Evolutionary conservation across 108 stramenopile species (phyloP).

Genomic region (Asterionellopsis glacialis): DNA sequence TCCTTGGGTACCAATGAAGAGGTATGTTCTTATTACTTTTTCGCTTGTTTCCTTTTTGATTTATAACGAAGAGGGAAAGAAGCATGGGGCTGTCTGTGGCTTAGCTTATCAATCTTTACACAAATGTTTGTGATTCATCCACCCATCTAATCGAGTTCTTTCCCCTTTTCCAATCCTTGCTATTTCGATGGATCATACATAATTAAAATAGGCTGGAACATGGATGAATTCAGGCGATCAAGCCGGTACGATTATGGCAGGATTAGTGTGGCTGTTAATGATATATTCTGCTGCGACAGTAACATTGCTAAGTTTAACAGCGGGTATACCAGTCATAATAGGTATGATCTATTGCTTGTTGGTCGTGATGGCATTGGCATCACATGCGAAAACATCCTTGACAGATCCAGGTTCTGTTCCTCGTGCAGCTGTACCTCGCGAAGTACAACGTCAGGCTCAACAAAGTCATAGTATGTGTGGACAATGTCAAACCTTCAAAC

Average conservation of each 20-base stretch:
- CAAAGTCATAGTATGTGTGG: conserved; percentile 71
- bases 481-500: conserved; percentile 98
- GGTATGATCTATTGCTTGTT: conserved; percentile 68
- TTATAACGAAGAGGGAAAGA: too few relatives aligned
- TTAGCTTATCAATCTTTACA: too few relatives aligned
- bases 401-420: conserved; percentile 96
- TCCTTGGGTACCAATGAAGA: conserved; percentile 39
- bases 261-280: conserved; percentile 78
- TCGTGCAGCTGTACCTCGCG: conserved; percentile 70
- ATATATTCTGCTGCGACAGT: conserved; percentile 79
- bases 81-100: too few relatives aligned
- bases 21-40: too few relatives aligned
- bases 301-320: conserved; percentile 63
- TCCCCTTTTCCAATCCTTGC: too few relatives aligned
- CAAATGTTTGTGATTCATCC: too few relatives aligned
- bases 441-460: conserved; percentile 54
- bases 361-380: conserved; percentile 73
- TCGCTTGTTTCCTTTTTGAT: too few relatives aligned
- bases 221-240: conserved; percentile 89
- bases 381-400: conserved; percentile 91
- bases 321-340: conserved; percentile 54
- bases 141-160: too few relatives aligned
- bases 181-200: too few relatives aligned
- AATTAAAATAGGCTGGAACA: conserved; percentile 53
- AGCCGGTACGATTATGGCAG: conserved; percentile 84